phyloP scores from a whole-genome alignment of 2,329 filamentous ascomycete genomes.

The Aspergillus piperis region DNA sequence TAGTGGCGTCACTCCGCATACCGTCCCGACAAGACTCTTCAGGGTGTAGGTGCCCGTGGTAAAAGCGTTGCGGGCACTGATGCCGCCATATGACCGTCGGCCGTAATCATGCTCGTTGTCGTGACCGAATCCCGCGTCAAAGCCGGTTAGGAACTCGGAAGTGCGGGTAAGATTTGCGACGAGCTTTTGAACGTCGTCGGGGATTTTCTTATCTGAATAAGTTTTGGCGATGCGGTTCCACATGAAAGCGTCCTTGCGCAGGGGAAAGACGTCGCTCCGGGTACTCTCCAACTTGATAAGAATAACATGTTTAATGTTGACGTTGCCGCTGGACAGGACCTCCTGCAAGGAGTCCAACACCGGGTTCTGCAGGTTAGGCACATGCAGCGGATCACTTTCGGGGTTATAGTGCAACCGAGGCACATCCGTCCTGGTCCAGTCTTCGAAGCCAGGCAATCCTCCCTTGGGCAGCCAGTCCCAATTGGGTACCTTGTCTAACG shows the following conservation, averaged over 20 bases:
- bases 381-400: slow-evolving; percentile 42
- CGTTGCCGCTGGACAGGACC: slow-evolving; percentile 26
- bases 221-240: slow-evolving; percentile 39
- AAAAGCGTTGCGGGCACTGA: slow-evolving; percentile 45
- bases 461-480: slow-evolving; percentile 31
- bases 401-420: slow-evolving; percentile 36
- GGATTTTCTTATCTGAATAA: slow-evolving; percentile 38
- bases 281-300: slow-evolving; percentile 51
- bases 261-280: slow-evolving; percentile 49
- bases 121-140: slow-evolving; percentile 28
- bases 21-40: slow-evolving; percentile 46
- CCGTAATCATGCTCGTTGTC: slow-evolving; percentile 20
- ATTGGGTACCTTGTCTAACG: slow-evolving; percentile 21
- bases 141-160: slow-evolving; percentile 32
- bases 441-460: slow-evolving; percentile 27
- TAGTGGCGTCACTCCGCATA: slow-evolving; percentile 48
- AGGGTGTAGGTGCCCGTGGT: slow-evolving; percentile 49
- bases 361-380: slow-evolving; percentile 41
- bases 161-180: slow-evolving; percentile 33
- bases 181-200: slow-evolving; percentile 28
- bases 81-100: slow-evolving; percentile 39
- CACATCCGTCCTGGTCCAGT: slow-evolving; percentile 22
- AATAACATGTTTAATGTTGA: slow-evolving; percentile 48
- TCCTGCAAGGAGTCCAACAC: slow-evolving; percentile 29
- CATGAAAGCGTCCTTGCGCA: slow-evolving; percentile 43